phyloP scores from a whole-genome alignment of 495 filamentous ascomycete species.

The Emericellopsis terricola region DNA sequence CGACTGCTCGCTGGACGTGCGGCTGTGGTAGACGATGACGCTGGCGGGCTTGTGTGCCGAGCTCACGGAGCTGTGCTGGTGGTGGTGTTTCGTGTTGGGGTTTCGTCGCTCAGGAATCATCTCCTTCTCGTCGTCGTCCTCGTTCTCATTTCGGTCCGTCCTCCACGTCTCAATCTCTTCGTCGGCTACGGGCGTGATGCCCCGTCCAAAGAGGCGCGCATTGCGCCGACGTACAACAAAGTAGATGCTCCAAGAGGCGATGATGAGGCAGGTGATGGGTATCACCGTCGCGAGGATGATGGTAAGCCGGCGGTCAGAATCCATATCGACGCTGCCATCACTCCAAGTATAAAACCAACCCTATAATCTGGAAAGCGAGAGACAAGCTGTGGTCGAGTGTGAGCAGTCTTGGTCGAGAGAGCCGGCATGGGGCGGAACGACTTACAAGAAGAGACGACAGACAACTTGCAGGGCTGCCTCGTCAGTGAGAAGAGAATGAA shows the following conservation, averaged over 20 bases:
- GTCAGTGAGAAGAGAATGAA: too few relatives aligned
- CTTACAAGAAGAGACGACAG: too few relatives aligned
- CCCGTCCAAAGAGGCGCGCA: conserved; percentile 16
- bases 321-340: neutral
- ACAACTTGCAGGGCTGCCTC: too few relatives aligned
- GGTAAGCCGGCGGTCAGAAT: too few relatives aligned
- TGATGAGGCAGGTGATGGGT: neutral
- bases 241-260: too few relatives aligned
- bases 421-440: too few relatives aligned
- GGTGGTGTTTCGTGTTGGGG: conserved; percentile 6
- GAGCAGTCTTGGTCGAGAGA: too few relatives aligned
- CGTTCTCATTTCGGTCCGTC: conserved; percentile 9
- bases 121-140: conserved; percentile 5
- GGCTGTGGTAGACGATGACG: conserved; percentile 26
- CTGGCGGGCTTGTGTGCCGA: conserved; percentile 22
- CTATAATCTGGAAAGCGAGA: neutral
- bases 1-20: conserved; percentile 17
- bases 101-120: neutral
- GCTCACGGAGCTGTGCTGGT: conserved; percentile 17
- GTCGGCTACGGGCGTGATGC: conserved; percentile 30
- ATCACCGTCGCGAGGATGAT: conserved; percentile 1
- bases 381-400: too few relatives aligned
- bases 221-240: neutral
- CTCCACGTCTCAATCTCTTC: conserved; percentile 35
- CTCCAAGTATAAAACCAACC: too few relatives aligned